Base-by-base conservation (phyloP, 352 stramenopile genomes). In the Hyaloperonospora brassicae region DNA sequence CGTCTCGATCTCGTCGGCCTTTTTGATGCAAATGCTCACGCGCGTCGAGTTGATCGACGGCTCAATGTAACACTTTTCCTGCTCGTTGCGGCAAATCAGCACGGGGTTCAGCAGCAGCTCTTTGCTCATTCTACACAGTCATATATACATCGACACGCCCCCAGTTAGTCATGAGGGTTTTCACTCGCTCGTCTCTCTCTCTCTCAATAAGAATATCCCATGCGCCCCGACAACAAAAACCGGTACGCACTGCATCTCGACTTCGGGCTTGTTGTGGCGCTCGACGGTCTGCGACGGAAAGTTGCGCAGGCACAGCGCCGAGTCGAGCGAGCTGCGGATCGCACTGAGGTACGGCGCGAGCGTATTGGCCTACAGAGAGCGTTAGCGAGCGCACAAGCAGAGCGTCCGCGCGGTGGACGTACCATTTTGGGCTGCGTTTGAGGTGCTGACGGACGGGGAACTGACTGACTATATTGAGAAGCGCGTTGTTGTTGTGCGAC, bases 201-300 rank as follows among this genome's bases (percentile, higher is more conserved):
- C 30, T 42, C 30, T 50, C 10, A 41, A n/a, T 40, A 24, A 14
- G 7, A 24, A 54, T 40, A 44, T 5, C 2, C 2, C n/a, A 17
- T 17, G 17, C 17, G 17, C 17, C 30, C 38, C 8, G 5, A 41
- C 12, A 50, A 22, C 4, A 23, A 48, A 25, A 48, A 8, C n/a
- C 17, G 17, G 17, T 17, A 72, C 73, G 56, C 62, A 94, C 86
- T 81, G 78, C 41, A 96, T 66, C 62, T 98, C 93, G 30, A 98
- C 78, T 68, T 98, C 93, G 8, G 93, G 93, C 57, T 98, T 98
- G 77, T 98, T 98, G 73, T 98, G 93, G 55, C 93, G 83, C 76
- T 98, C 93, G 43, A 98, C 89, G 21, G 88, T 85, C 61, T 97
- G 90, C 52, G 93, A 98, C n/a, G 93, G 91, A 62, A 98, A 98